Base-by-base conservation (phyloP, 78 protist genomes). In the Chrysochromulina tobinii region DNA sequence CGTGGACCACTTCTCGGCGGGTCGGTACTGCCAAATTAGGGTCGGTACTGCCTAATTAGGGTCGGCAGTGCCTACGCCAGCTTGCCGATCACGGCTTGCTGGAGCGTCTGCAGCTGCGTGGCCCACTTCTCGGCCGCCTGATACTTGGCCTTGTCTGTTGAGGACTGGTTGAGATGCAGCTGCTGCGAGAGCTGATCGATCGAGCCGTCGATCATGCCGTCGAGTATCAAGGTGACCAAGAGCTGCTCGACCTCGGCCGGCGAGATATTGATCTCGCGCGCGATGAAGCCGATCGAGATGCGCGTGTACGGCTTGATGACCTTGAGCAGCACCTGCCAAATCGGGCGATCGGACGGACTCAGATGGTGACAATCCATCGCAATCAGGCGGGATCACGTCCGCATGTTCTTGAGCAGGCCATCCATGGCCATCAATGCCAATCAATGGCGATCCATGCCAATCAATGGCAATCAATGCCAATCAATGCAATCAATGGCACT, bases 241-340 rank as follows among this genome's bases (percentile, higher is more conserved):
- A 98, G 93, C 18, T 90, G 15, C 77, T 98, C 99, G 9, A 97
- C 98, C 48, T 98, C 99, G 53, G n/a, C 88, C 18, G n/a, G 81
- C 11, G 95, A 55, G 21, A 97, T 89, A 61, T 93, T 95, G 75
- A 97, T 88, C 64, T 95, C 98, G 67, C 14, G 64, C 8, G 99
- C 87, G 81, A 98, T 91, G 93, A 96, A 98, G 58, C 96, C 53
- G 83, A 98, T 54, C 85, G 92, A 81, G 81, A 98, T 94, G 50
- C 93, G 81, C 64, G 97, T 97, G 98, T 98, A 98, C 89, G 99
- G 99, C 89, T 66, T 81, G 73, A 97, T 93, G 25, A 97, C 69
- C 73, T 90, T 68, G 53, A 97, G 81, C 15, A 98, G 94, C 55
- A 96, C 99, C 88, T 97, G 87, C 84, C 1, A 14, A 50, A 21